phyloP scores from a whole-genome alignment of 106 monocot genomes.

The Allium fistulosum region DNA sequence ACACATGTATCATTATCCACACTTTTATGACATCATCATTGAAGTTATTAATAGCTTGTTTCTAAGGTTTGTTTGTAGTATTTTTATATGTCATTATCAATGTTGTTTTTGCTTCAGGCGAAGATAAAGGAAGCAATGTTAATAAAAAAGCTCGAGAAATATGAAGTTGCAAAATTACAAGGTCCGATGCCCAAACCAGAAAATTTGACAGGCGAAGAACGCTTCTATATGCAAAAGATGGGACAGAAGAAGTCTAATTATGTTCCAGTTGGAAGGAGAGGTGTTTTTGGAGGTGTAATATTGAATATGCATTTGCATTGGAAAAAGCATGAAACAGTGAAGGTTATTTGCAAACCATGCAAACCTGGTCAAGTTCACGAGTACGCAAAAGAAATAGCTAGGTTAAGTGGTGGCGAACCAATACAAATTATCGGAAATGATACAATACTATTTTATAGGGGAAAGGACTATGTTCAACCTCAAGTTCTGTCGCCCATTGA shows the following conservation, averaged over 20 bases:
- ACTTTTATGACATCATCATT: neutral
- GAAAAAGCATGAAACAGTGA: slow-evolving; percentile 99
- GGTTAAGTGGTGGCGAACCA: slow-evolving; percentile 85
- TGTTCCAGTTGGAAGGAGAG: slow-evolving; percentile 83
- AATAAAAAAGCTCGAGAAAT: slow-evolving; percentile 78
- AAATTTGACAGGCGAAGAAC: slow-evolving; percentile 67
- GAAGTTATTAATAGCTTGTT: neutral
- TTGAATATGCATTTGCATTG: slow-evolving; percentile 99
- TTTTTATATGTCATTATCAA: no score
- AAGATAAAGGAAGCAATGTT: slow-evolving; percentile 70
- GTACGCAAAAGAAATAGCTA: slow-evolving; percentile 77
- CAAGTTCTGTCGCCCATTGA: slow-evolving; percentile 96
- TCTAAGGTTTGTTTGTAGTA: no score
- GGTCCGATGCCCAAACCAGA: slow-evolving; percentile 61
- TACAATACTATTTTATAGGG: slow-evolving; percentile 88
- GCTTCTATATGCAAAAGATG: slow-evolving; percentile 92
- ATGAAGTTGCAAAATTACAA: slow-evolving; percentile 66
- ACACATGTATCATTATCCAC: neutral
- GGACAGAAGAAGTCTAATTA: slow-evolving; percentile 97
- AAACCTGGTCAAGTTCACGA: slow-evolving; percentile 93
- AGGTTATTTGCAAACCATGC: slow-evolving; percentile 94
- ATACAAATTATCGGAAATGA: slow-evolving; percentile 83
- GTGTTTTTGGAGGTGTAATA: slow-evolving; percentile 86
- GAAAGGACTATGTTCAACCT: slow-evolving; percentile 85
- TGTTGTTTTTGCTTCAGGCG: slow-evolving; percentile 37